Percentiles rank a stretch among this genome's conserved stretches.
Evolutionary conservation across 31 red algal species (phyloP).

Genomic region (Asparagopsis taxiformis): DNA sequence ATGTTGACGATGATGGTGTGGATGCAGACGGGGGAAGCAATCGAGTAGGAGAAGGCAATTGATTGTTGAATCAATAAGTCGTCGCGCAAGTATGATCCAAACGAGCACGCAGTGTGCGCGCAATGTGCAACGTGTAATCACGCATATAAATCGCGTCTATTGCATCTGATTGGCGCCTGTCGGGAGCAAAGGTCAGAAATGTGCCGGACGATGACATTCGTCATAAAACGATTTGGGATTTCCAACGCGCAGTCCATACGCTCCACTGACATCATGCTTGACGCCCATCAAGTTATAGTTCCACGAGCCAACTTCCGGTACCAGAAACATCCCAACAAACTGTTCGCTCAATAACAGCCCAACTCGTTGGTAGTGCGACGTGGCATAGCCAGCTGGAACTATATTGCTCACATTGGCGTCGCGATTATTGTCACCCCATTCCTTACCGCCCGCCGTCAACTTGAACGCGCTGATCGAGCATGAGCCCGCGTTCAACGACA

Average conservation of each 20-base stretch:
- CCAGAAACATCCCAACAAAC: slow-evolving; percentile 80
- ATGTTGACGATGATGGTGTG: too few relatives aligned
- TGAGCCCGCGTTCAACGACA: slow-evolving; percentile 91
- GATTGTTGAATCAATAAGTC: too few relatives aligned
- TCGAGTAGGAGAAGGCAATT: too few relatives aligned
- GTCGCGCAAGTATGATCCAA: too few relatives aligned
- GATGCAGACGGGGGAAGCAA: too few relatives aligned
- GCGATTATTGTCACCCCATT: slow-evolving; percentile 80
- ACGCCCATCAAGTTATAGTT: slow-evolving; percentile 92
- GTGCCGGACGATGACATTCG: slow-evolving; percentile 83
- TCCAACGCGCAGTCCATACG: slow-evolving; percentile 66
- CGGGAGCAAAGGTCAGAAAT: slow-evolving; percentile 88
- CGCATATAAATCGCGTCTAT: too few relatives aligned
- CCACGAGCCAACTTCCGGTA: slow-evolving; percentile 82
- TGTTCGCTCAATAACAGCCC: slow-evolving; percentile 83
- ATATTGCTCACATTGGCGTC: slow-evolving; percentile 62
- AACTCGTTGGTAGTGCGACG: slow-evolving; percentile 81
- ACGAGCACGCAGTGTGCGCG: too few relatives aligned
- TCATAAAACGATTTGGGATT: slow-evolving; percentile 90
- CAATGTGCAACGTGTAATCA: too few relatives aligned
- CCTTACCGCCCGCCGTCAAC: slow-evolving; percentile 68
- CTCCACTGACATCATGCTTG: slow-evolving; percentile 44
- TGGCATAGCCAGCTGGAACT: slow-evolving; percentile 75
- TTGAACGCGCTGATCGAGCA: slow-evolving; percentile 76
- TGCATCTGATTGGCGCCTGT: too few relatives aligned